These are phyloP conservation scores for Linum lewisii DNA, from an alignment of 345 rosid genomes.

Conservation along the genomic window DNA sequence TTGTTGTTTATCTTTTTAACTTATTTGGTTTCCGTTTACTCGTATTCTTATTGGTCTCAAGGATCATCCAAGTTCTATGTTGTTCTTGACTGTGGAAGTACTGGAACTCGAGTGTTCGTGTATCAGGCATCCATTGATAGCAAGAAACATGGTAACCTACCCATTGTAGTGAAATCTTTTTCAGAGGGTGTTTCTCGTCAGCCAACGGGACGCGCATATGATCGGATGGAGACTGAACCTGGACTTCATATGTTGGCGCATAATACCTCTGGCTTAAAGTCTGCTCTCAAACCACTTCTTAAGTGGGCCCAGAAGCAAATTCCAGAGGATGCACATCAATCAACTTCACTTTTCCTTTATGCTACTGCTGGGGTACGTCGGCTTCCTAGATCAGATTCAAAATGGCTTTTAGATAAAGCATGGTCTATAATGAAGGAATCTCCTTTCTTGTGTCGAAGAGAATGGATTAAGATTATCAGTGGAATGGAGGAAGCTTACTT, in stretches of 20 bases:
- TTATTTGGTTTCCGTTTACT: slow-evolving; percentile 42
- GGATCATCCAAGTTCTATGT: slow-evolving; percentile 74
- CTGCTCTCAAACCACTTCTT: slow-evolving; percentile 77
- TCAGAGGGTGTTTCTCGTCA: slow-evolving; percentile 65
- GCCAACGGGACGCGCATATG: slow-evolving; percentile 84
- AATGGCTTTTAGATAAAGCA: slow-evolving; percentile 79
- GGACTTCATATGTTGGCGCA: slow-evolving; percentile 79
- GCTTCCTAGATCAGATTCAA: slow-evolving; percentile 68
- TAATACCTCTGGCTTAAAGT: slow-evolving; percentile 63
- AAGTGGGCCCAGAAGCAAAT: slow-evolving; percentile 92
- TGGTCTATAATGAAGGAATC: slow-evolving; percentile 75
- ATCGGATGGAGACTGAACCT: slow-evolving; percentile 97
- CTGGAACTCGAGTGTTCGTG: slow-evolving; percentile 89
- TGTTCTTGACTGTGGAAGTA: slow-evolving; percentile 98
- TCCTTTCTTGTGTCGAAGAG: slow-evolving; percentile 60
- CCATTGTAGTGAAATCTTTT: slow-evolving; percentile 54
- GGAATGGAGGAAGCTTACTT: slow-evolving; percentile 94
- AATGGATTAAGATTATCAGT: slow-evolving; percentile 74
- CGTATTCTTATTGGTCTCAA: slow-evolving; percentile 64
- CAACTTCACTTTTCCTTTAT: slow-evolving; percentile 74
- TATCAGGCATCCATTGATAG: slow-evolving; percentile 60
- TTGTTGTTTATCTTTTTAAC: slow-evolving; percentile 46
- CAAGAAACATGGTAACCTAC: slow-evolving; percentile 49
- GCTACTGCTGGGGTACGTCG: slow-evolving; percentile 99
- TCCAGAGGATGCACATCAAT: slow-evolving; percentile 64